These are phyloP conservation scores for Avena insularis DNA, from an alignment of 176 grass and related monocot genomes.

Conservation along the genomic window DNA sequence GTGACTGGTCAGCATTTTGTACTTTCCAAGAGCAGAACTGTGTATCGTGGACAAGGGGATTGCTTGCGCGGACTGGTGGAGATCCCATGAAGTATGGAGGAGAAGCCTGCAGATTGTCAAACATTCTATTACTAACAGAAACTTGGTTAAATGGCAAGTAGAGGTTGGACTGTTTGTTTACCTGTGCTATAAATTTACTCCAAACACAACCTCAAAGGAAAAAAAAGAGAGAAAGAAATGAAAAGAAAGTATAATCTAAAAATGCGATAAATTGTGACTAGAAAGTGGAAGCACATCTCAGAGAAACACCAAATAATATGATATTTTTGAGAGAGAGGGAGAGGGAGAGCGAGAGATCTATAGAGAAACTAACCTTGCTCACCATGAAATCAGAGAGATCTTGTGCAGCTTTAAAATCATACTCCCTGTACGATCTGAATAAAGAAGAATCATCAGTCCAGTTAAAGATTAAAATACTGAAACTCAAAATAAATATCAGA, in stretches of 20 bases:
- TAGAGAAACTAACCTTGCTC: slow-evolving; percentile 52
- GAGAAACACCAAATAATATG: neutral
- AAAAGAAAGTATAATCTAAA: neutral
- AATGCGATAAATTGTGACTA: neutral
- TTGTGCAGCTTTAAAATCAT: slow-evolving; percentile 50
- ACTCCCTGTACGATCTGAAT: slow-evolving; percentile 35
- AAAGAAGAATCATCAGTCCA: neutral
- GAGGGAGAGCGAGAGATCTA: no score
- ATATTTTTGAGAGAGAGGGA: neutral
- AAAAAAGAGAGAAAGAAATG: neutral
- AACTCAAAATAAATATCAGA: neutral
- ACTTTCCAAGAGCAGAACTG: slow-evolving; percentile 52
- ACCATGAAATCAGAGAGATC: slow-evolving; percentile 65
- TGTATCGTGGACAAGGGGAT: slow-evolving; percentile 62
- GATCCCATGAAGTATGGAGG: slow-evolving; percentile 70
- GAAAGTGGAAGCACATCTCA: slow-evolving; percentile 13
- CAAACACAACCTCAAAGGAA: slow-evolving; percentile 17
- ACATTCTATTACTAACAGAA: neutral
- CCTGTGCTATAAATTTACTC: neutral
- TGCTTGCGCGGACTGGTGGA: slow-evolving; percentile 60
- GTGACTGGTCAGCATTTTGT: slow-evolving; percentile 38
- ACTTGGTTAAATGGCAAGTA: neutral
- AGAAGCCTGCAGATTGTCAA: slow-evolving; percentile 56
- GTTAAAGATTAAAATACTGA: neutral
- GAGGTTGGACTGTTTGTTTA: neutral